These are phyloP conservation scores for Phaeosphaeria sp. DNA, from an alignment of 2,329 filamentous ascomycete genomes.

Conservation along the genomic window DNA sequence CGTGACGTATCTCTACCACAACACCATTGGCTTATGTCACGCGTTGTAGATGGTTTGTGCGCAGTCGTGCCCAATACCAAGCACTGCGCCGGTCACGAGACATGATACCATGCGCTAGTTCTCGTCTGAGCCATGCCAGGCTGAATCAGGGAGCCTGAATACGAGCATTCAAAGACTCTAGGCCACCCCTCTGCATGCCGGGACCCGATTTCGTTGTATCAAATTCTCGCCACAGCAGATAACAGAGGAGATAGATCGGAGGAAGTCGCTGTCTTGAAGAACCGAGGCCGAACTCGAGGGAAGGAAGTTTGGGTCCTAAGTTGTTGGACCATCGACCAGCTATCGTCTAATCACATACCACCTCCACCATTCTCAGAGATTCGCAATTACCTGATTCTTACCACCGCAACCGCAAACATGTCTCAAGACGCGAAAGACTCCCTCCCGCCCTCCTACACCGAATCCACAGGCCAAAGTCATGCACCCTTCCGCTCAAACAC, in stretches of 20 bases:
- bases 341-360: background rate
- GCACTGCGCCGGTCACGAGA: slow-evolving; percentile 14
- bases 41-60: background rate
- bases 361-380: background rate
- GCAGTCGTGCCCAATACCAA: slow-evolving; percentile 2
- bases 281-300: background rate
- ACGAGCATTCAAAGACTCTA: slow-evolving; percentile 2
- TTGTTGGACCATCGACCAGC: background rate
- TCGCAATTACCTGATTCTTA: background rate
- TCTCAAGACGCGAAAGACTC: slow-evolving; percentile 11
- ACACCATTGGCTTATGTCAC: slow-evolving; percentile 12
- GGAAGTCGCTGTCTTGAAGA: background rate
- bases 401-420: slow-evolving; percentile 8
- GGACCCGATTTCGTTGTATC: slow-evolving; percentile 2
- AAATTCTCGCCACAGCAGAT: background rate
- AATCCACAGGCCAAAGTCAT: slow-evolving; percentile 10
- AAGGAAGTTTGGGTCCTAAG: background rate
- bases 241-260: background rate
- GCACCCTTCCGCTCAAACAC: slow-evolving; percentile 7
- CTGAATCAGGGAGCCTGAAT: slow-evolving; percentile 9
- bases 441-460: slow-evolving; percentile 10
- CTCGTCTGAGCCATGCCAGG: slow-evolving; percentile 16
- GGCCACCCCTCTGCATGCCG: slow-evolving; percentile 1
- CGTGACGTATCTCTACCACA: background rate
- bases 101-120: background rate